These are phyloP conservation scores for Ophiostoma ips DNA, from an alignment of 2,329 filamentous ascomycete species.

Conservation along the genomic window DNA sequence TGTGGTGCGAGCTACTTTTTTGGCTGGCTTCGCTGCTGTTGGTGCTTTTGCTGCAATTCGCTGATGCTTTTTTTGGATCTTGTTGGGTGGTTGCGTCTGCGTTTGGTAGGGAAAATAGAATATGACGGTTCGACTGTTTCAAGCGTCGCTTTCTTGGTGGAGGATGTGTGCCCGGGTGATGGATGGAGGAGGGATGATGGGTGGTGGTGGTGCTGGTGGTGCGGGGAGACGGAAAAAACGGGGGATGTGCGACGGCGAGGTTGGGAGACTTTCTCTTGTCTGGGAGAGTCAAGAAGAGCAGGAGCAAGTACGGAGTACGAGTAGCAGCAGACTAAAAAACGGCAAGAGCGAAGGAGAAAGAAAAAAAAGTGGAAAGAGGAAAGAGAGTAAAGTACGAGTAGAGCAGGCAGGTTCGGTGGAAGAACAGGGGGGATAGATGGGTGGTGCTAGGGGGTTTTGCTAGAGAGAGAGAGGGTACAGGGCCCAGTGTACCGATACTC, in stretches of 20 bases:
- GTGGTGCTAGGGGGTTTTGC: not conserved
- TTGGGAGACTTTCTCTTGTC: not conserved
- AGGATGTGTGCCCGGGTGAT: not conserved
- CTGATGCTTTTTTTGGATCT: not conserved
- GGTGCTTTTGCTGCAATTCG: not conserved
- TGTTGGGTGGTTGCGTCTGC: not conserved
- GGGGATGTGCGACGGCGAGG: conserved; percentile 1
- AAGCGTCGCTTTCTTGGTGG: conserved; percentile 1
- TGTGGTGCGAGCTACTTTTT: too few relatives aligned
- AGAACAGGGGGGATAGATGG: not conserved
- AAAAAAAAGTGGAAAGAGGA: conserved; percentile 1
- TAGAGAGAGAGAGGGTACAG: not conserved
- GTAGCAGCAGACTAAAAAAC: not conserved
- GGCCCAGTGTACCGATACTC: too few relatives aligned
- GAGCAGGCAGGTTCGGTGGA: not conserved
- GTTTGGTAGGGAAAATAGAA: not conserved
- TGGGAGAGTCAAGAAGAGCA: not conserved
- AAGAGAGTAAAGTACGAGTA: not conserved
- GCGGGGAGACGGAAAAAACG: conserved; percentile 1
- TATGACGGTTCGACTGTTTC: not conserved
- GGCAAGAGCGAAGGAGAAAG: not conserved
- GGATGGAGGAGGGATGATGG: not conserved
- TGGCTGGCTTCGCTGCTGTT: not conserved
- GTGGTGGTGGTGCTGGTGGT: conserved; percentile 1
- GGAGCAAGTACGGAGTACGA: not conserved